A percentile compares a stretch with the other conserved stretches of the same genome.
Evolutionary conservation across 2,329 filamentous ascomycete species (phyloP).

Genomic region (Blastomyces gilchristii): DNA sequence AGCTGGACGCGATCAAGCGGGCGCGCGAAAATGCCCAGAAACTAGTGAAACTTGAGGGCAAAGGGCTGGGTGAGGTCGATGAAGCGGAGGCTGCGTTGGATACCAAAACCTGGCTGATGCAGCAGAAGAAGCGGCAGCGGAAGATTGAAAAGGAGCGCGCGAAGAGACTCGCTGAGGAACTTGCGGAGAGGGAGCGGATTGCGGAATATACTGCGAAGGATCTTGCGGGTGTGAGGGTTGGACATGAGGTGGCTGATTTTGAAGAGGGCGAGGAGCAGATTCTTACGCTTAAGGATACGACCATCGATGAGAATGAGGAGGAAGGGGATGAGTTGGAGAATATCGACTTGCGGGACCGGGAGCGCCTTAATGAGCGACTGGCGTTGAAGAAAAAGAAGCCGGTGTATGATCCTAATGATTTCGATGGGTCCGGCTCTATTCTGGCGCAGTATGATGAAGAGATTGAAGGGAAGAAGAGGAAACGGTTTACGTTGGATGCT

Average conservation of each 20-base stretch:
- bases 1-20: constrained; percentile 73
- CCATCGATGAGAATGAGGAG: constrained; percentile 72
- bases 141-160: constrained; percentile 68
- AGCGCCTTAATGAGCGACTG: constrained; percentile 52
- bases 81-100: constrained; percentile 57
- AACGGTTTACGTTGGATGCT: constrained; percentile 76
- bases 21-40: constrained; percentile 76
- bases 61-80: constrained; percentile 68
- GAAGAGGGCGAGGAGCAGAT: constrained; percentile 73
- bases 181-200: constrained; percentile 62
- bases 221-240: constrained; percentile 81
- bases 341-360: constrained; percentile 32
- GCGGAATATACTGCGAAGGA: constrained; percentile 78
- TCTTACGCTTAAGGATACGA: constrained; percentile 85
- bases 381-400: constrained; percentile 84
- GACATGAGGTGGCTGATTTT: constrained; percentile 73
- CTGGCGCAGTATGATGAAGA: constrained; percentile 93
- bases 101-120: constrained; percentile 75
- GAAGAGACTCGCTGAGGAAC: constrained; percentile 60
- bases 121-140: constrained; percentile 88
- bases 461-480: constrained; percentile 79
- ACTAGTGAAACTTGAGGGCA: constrained; percentile 64
- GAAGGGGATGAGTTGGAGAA: constrained; percentile 72
- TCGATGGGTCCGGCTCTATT: constrained; percentile 54
- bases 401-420: constrained; percentile 72